These are phyloP conservation scores for Diplodia seriata DNA, from an alignment of 2,329 filamentous ascomycete genomes.

Conservation along the genomic window DNA sequence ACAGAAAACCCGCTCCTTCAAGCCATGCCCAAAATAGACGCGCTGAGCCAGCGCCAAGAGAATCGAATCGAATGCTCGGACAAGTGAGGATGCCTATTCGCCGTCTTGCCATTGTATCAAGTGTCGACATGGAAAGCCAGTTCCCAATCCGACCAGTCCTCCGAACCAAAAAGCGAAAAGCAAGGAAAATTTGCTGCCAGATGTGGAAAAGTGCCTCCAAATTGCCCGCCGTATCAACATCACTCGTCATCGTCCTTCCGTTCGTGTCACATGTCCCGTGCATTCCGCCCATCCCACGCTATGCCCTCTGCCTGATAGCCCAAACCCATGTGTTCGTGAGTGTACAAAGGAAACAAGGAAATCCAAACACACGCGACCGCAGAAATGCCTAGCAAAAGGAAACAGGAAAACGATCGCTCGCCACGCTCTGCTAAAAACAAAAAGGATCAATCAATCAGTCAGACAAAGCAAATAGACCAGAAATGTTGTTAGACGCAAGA, in stretches of 20 bases:
- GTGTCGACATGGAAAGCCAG: slow-evolving; percentile 18
- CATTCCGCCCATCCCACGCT: slow-evolving; percentile 26
- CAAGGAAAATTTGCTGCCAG: slow-evolving; percentile 47
- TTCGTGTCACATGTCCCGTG: slow-evolving; percentile 32
- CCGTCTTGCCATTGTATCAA: slow-evolving; percentile 18
- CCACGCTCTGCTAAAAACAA: slow-evolving; percentile 43
- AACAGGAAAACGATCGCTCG: slow-evolving; percentile 44
- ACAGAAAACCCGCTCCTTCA: slow-evolving; percentile 16
- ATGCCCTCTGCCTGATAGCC: slow-evolving; percentile 20
- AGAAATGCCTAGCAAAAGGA: slow-evolving; percentile 32
- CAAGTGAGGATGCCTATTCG: slow-evolving; percentile 16
- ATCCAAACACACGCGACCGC: slow-evolving; percentile 35
- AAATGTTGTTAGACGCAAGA: slow-evolving; percentile 43
- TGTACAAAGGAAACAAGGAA: slow-evolving; percentile 33
- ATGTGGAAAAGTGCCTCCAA: slow-evolving; percentile 28
- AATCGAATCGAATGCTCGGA: slow-evolving; percentile 12
- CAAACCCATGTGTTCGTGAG: slow-evolving; percentile 18
- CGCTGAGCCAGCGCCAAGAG: slow-evolving; percentile 15
- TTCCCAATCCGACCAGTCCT: slow-evolving; percentile 25
- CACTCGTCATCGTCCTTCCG: slow-evolving; percentile 30
- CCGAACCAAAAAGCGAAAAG: slow-evolving; percentile 42
- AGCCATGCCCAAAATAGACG: slow-evolving; percentile 25
- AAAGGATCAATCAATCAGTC: slow-evolving; percentile 39
- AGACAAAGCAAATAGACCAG: slow-evolving; percentile 25
- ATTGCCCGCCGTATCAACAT: slow-evolving; percentile 33